Conservation (phyloP, 768 basidiomycete species). For the Russula lepida region DNA sequence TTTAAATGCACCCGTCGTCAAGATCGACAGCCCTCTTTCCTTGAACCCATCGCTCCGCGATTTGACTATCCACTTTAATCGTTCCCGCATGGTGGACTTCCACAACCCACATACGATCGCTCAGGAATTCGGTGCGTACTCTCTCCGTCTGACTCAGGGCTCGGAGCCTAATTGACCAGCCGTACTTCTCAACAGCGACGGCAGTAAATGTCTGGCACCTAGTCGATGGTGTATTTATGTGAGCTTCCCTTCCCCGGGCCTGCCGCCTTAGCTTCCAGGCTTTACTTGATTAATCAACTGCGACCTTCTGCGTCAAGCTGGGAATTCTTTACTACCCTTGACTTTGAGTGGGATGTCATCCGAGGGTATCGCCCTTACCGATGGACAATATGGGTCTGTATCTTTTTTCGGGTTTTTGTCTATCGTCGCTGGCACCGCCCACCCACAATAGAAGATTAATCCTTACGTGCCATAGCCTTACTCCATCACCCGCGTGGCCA, state of each 20-base stretch:
- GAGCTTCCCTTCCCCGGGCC: not conserved
- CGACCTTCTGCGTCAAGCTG: not conserved
- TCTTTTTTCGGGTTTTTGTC: not conserved
- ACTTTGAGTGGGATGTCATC: not conserved
- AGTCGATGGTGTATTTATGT: not conserved
- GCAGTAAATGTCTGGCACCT: not conserved
- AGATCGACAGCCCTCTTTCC: too few relatives aligned
- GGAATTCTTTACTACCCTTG: not conserved
- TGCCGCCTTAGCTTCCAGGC: not conserved
- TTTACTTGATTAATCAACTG: not conserved
- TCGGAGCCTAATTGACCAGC: not conserved
- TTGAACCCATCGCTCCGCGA: not conserved
- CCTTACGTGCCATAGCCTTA: not conserved
- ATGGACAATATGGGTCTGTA: slow-evolving; percentile 3
- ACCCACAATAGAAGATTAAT: not conserved
- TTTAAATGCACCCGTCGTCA: too few relatives aligned
- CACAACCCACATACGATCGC: not conserved
- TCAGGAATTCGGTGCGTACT: not conserved
- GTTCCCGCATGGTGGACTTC: not conserved
- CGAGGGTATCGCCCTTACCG: not conserved
- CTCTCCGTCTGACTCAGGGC: not conserved
- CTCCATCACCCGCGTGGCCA: not conserved
- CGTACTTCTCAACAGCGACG: not conserved
- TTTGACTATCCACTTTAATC: not conserved
- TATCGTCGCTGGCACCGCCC: too few relatives aligned